Conservation (phyloP, 495 filamentous ascomycete genomes). For the Filosporella fistucella region DNA sequence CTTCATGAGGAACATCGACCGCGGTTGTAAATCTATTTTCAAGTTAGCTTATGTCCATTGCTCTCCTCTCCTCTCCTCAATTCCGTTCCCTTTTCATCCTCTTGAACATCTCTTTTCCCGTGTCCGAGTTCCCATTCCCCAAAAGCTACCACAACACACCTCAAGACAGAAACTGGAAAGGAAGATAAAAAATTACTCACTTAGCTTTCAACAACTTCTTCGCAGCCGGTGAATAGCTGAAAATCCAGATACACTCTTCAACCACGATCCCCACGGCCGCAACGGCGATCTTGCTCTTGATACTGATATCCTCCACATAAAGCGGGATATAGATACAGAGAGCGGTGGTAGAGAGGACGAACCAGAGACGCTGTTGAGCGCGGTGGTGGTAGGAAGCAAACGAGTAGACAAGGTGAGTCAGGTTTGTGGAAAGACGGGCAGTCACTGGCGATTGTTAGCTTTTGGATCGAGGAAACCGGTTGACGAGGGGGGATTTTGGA, state of each 20-base stretch:
- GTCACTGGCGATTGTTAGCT: too few relatives aligned
- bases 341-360: conserved; percentile 11
- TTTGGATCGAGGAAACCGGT: too few relatives aligned
- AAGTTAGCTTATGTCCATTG: too few relatives aligned
- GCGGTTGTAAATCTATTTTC: conserved; percentile 35
- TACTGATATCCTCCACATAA: conserved; percentile 31
- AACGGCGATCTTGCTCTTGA: conserved; percentile 34
- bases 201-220: conserved; percentile 31
- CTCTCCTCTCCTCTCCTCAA: too few relatives aligned
- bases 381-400: conserved; percentile 36
- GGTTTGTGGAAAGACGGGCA: conserved; percentile 24
- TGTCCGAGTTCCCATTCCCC: too few relatives aligned
- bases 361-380: conserved; percentile 32
- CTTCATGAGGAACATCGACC: conserved; percentile 40
- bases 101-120: too few relatives aligned
- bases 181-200: too few relatives aligned
- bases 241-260: conserved; percentile 30
- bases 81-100: too few relatives aligned
- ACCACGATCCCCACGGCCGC: conserved; percentile 32
- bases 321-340: conserved; percentile 37
- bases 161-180: too few relatives aligned
- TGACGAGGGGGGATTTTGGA: too few relatives aligned
- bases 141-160: too few relatives aligned
- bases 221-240: conserved; percentile 31
- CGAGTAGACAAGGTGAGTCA: conserved; percentile 30